Conservation (phyloP, 148 eudicot species). For the Vaccinium myrtillus region DNA sequence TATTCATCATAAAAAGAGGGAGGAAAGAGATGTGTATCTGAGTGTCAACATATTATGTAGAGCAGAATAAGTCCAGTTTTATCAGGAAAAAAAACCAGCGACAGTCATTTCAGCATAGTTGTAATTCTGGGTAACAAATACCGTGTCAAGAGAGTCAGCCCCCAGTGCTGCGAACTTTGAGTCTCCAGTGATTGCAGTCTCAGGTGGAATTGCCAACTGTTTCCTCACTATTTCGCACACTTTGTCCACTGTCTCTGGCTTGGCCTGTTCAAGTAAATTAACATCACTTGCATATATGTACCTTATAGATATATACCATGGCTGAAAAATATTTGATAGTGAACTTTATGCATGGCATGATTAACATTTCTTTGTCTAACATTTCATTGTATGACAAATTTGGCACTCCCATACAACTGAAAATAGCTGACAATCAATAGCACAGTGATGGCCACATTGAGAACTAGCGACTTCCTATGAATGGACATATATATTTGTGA, state of each 20-base stretch:
- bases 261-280: constrained; percentile 27
- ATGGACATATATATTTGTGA: not conserved
- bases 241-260: constrained; percentile 37
- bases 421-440: not conserved
- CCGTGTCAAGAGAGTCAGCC: constrained; percentile 48
- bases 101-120: not conserved
- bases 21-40: not conserved
- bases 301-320: not conserved
- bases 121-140: constrained; percentile 10
- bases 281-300: not conserved
- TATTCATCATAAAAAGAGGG: not conserved
- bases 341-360: not conserved
- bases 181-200: constrained; percentile 28
- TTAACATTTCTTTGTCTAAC: not conserved
- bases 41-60: not conserved
- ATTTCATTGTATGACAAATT: not conserved
- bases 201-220: constrained; percentile 33
- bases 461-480: not conserved
- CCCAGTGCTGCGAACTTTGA: constrained; percentile 37
- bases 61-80: not conserved
- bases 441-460: not conserved
- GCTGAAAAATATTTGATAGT: not conserved
- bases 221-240: constrained; percentile 39
- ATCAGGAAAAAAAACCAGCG: not conserved
- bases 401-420: not conserved